Conservation (phyloP, 1,284 basidiomycete species). For the Bjerkandera adusta region DNA sequence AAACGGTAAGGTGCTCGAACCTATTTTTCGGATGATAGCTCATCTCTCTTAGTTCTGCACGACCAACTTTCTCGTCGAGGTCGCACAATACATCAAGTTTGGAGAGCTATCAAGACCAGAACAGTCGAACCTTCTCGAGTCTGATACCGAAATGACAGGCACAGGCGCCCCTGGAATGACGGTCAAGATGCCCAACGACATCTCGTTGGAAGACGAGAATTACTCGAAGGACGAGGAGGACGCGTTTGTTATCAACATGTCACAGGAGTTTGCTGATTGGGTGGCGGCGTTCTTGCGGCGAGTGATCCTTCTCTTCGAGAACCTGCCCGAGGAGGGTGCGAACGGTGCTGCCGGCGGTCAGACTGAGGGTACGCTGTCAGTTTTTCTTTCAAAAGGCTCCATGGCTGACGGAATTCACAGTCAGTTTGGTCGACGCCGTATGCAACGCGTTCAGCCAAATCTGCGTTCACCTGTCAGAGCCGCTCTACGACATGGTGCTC, state of each 20-base stretch:
- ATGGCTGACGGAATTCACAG: conserved; percentile 30
- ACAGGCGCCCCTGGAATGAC: conserved; percentile 18
- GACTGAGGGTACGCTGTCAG: conserved; percentile 51
- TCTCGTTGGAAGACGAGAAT: conserved; percentile 34
- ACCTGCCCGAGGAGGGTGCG: conserved; percentile 81
- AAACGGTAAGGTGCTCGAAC: conserved; percentile 58
- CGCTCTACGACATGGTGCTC: conserved; percentile 79
- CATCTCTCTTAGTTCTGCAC: conserved; percentile 55
- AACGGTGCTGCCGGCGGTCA: conserved; percentile 53
- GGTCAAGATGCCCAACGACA: conserved; percentile 25
- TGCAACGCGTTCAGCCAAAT: conserved; percentile 71
- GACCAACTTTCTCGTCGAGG: conserved; percentile 73
- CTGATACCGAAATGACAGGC: conserved; percentile 14
- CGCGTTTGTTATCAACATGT: conserved; percentile 58
- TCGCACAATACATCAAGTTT: conserved; percentile 82
- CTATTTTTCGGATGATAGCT: conserved; percentile 8
- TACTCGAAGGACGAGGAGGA: conserved; percentile 60
- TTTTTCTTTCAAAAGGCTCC: neutral
- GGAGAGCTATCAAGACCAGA: conserved; percentile 63
- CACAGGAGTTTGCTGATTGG: conserved; percentile 75
- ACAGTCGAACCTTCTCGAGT: conserved; percentile 20
- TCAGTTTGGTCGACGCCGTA: conserved; percentile 69
- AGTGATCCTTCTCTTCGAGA: conserved; percentile 82
- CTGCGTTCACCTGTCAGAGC: conserved; percentile 81
- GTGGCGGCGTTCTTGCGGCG: conserved; percentile 79